Evolutionary conservation across 2,329 filamentous ascomycete species (phyloP).

Genomic region (Camillea tinctor): DNA sequence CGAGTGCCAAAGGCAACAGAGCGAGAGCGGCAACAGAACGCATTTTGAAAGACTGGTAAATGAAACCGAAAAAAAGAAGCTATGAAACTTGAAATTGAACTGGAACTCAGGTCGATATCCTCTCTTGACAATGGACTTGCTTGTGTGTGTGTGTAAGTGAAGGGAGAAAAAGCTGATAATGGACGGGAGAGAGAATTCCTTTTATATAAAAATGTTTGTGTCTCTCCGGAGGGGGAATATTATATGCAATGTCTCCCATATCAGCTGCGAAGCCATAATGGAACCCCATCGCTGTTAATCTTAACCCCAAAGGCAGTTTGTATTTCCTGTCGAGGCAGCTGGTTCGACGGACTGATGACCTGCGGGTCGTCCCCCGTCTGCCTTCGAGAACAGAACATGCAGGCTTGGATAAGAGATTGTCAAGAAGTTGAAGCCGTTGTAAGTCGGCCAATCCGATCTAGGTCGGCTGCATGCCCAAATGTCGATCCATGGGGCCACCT

Average conservation of each 20-base stretch:
- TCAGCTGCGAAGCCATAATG: slow-evolving; percentile 3
- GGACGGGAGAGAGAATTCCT: not conserved
- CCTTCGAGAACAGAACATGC: slow-evolving; percentile 9
- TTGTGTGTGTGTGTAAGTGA: slow-evolving; percentile 15
- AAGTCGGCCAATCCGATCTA: slow-evolving; percentile 11
- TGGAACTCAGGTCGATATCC: slow-evolving; percentile 7
- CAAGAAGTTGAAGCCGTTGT: slow-evolving; percentile 10
- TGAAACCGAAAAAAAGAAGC: not conserved
- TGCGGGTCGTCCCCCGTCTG: slow-evolving; percentile 1
- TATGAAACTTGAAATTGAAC: slow-evolving; percentile 1
- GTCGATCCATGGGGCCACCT: slow-evolving; percentile 21
- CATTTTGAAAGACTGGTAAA: slow-evolving; percentile 24
- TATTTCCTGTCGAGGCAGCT: not conserved
- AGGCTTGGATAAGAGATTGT: slow-evolving; percentile 12
- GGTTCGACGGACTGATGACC: not conserved
- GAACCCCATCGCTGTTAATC: not conserved
- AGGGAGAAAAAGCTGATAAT: slow-evolving; percentile 1
- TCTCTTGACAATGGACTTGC: slow-evolving; percentile 10
- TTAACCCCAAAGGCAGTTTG: not conserved
- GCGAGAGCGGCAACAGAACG: slow-evolving; percentile 26
- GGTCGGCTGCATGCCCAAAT: slow-evolving; percentile 12
- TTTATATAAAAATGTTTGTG: slow-evolving; percentile 14
- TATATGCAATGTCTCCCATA: not conserved
- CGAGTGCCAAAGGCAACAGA: slow-evolving; percentile 31
- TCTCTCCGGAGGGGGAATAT: not conserved